Conservation (phyloP, 1,284 basidiomycete species). For the Pseudozyma sp. region DNA sequence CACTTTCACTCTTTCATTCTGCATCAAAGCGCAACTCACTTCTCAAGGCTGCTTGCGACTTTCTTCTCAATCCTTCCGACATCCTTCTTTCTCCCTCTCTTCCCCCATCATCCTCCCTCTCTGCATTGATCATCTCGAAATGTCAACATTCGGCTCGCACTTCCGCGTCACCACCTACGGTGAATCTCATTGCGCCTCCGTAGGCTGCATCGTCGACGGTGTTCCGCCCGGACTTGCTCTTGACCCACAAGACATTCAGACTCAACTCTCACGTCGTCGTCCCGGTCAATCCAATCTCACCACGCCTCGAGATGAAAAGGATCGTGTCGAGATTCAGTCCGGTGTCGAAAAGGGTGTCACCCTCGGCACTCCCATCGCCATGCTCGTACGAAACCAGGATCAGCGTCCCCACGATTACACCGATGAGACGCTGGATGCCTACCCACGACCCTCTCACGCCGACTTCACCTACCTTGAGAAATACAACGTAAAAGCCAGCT, state of each 20-base stretch:
- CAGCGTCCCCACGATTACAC: slow-evolving; percentile 98
- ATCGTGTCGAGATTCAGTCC: slow-evolving; percentile 92
- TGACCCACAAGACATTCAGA: slow-evolving; percentile 85
- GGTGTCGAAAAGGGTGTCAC: slow-evolving; percentile 94
- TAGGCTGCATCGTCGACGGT: slow-evolving; percentile 97
- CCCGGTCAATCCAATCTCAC: slow-evolving; percentile 97
- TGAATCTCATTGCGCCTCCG: slow-evolving; percentile 96
- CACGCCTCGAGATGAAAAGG: slow-evolving; percentile 93
- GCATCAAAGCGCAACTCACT: not conserved
- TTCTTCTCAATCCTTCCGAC: not conserved
- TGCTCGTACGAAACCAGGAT: slow-evolving; percentile 97
- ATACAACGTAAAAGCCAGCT: slow-evolving; percentile 96
- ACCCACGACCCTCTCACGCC: slow-evolving; percentile 95
- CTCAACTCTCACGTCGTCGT: slow-evolving; percentile 88
- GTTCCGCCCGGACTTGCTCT: slow-evolving; percentile 91
- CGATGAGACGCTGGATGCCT: slow-evolving; percentile 86
- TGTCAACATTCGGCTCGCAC: slow-evolving; percentile 91
- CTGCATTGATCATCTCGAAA: slow-evolving; percentile 66
- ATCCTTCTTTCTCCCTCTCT: not conserved
- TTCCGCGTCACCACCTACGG: slow-evolving; percentile 98
- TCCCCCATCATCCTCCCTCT: not conserved
- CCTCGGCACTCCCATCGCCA: slow-evolving; percentile 94
- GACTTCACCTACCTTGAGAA: slow-evolving; percentile 99
- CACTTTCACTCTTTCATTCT: not conserved
- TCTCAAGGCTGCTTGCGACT: not conserved